phyloP scores from a whole-genome alignment of 192 early-diverging fungal genomes.

The Coemansia biformis region DNA sequence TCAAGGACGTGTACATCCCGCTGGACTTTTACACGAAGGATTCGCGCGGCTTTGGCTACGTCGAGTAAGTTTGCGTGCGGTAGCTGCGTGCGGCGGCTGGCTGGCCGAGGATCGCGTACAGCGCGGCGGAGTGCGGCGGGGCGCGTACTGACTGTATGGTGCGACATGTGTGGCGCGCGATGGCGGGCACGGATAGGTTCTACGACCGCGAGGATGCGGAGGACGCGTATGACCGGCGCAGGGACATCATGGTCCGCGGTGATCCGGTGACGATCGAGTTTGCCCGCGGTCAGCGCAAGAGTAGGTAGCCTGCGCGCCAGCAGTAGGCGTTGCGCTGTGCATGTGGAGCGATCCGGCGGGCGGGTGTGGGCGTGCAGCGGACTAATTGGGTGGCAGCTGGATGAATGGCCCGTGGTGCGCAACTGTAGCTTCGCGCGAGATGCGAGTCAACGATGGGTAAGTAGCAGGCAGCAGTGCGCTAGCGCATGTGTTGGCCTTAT shows the following conservation, averaged over 20 bases:
- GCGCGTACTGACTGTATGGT: neutral
- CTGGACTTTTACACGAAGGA: slow-evolving; percentile 46
- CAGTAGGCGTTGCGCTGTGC: too few species aligned
- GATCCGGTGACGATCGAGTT: slow-evolving; percentile 44
- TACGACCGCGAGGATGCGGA: slow-evolving; percentile 50
- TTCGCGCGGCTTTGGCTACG: slow-evolving; percentile 49
- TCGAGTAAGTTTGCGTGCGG: slow-evolving; percentile 35
- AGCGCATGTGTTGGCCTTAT: neutral
- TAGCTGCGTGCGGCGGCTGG: too few species aligned
- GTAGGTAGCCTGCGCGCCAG: too few species aligned
- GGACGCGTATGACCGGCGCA: slow-evolving; percentile 41
- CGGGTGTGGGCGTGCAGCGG: too few species aligned
- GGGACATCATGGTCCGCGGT: slow-evolving; percentile 22
- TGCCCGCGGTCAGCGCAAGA: slow-evolving; percentile 51
- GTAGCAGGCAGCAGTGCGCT: slow-evolving; percentile 6
- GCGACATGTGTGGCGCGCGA: neutral
- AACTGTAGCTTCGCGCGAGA: slow-evolving; percentile 46
- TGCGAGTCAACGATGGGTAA: slow-evolving; percentile 39
- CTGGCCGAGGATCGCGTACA: too few species aligned
- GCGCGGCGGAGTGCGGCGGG: too few species aligned
- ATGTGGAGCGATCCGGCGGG: too few species aligned
- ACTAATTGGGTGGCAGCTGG: too few species aligned
- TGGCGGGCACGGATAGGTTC: slow-evolving; percentile 12
- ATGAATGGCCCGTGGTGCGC: too few species aligned
- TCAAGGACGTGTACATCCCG: slow-evolving; percentile 49